Evolutionary conservation across 176 grass and related monocot species (phyloP), one percentile per base, ranked within the genome.

Genomic region (Aegilops tauschii): DNA sequence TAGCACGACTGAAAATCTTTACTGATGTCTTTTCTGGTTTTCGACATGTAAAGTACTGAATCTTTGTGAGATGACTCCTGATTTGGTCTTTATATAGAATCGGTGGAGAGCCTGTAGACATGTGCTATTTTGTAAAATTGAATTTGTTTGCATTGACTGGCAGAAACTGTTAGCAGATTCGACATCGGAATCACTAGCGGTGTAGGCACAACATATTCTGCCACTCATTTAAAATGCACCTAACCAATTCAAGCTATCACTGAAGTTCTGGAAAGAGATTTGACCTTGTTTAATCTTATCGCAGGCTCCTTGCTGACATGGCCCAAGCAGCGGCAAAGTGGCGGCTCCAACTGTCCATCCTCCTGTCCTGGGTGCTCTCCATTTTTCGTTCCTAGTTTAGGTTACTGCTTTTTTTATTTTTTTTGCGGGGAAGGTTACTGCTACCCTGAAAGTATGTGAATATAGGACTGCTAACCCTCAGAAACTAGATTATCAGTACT

Each of bases 211-310:
- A 36, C 35, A 42, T 21, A 36, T 63, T 17, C 30, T 29, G 8
- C 3, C 50, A 73, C 73, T 78, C 30, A 42, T 64, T 84, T 74
- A 6, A 8, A 56, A 49, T 25, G 56, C 6, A 65, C 61, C 37
- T 65, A n/a, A n/a, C 9, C 14, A 45, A 72, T 39, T 10, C 14
- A 49, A 45, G 9, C 6, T 67, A 9, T 28, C 76, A 80, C 27
- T 68, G 77, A 61, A 75, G 47, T 13, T 42, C 25, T 77, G 18
- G 13, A 80, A 40, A 76, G 69, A 61, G 37, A 68, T 40, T 18
- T 45, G 65, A 77, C 50, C 18, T 58, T 85, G 18, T 80, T 78
- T 77, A n/a, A 49, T 91, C 21, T 56, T 73, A 30, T 49, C 44
- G 39, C 89, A 88, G 64, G 47, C 69, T 63, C 21, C 2, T 85